Evolutionary conservation across 768 basidiomycete genomes (phyloP).

Genomic region (Dentipellis fragilis): DNA sequence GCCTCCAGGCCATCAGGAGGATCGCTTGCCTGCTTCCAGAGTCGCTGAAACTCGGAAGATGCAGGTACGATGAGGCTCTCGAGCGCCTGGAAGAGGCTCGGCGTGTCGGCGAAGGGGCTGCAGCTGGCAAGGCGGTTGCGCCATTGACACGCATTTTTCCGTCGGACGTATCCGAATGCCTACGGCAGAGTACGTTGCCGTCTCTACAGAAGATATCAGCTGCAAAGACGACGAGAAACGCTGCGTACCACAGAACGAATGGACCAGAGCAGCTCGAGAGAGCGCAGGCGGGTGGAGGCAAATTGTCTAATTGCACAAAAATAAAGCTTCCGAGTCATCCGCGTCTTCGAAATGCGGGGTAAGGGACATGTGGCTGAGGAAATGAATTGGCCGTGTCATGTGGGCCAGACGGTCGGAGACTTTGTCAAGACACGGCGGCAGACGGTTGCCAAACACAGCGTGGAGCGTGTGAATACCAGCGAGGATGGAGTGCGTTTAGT

Average conservation of each 20-base stretch:
- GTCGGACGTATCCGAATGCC: background rate
- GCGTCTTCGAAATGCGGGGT: background rate
- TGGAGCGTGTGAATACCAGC: background rate
- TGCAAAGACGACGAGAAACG: background rate
- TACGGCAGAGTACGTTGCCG: background rate
- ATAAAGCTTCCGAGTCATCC: background rate
- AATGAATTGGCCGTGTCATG: background rate
- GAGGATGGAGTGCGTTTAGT: background rate
- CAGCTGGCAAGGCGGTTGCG: background rate
- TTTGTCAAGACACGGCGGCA: background rate
- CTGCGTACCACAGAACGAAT: background rate
- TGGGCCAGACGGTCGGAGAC: background rate
- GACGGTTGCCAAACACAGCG: background rate
- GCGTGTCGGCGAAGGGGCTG: background rate
- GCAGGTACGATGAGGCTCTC: background rate
- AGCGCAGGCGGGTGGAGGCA: background rate
- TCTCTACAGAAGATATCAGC: background rate
- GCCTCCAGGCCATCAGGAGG: background rate
- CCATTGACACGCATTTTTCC: background rate
- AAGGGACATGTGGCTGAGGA: background rate
- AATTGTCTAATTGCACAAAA: background rate
- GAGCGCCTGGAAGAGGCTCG: background rate
- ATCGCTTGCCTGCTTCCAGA: background rate
- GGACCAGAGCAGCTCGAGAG: background rate
- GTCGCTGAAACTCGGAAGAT: background rate